Evolutionary conservation across 768 basidiomycete species (phyloP).

Genomic region (Phaeotremella skinneri): DNA sequence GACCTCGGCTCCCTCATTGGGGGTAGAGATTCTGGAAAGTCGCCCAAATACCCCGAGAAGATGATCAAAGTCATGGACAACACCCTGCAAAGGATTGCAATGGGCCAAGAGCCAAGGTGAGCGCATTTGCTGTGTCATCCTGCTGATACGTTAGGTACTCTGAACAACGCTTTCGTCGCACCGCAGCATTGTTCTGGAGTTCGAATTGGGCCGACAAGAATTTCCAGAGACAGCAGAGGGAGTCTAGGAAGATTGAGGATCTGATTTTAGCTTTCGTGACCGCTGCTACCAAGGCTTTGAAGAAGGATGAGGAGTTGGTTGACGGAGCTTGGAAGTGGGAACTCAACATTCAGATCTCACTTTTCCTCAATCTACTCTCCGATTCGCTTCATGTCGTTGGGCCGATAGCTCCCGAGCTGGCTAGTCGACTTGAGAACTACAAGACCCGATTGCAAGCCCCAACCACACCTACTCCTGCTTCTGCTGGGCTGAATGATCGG

Average conservation of each 20-base stretch:
- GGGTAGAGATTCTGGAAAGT: slow-evolving; percentile 55
- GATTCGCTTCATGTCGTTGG: slow-evolving; percentile 71
- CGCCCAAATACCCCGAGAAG: slow-evolving; percentile 91
- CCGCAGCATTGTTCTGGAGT: slow-evolving; percentile 82
- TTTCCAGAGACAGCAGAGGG: slow-evolving; percentile 87
- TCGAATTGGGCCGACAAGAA: slow-evolving; percentile 79
- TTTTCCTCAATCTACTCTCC: slow-evolving; percentile 79
- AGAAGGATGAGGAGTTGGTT: slow-evolving; percentile 79
- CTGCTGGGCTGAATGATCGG: slow-evolving; percentile 21
- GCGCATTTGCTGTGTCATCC: slow-evolving; percentile 50
- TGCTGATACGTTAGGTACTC: slow-evolving; percentile 63
- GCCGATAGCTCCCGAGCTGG: slow-evolving; percentile 79
- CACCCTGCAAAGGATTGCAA: slow-evolving; percentile 84
- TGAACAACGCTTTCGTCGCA: slow-evolving; percentile 82
- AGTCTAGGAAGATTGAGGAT: slow-evolving; percentile 95
- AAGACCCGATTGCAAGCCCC: slow-evolving; percentile 63
- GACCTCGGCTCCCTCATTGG: slow-evolving; percentile 32
- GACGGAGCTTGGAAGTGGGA: slow-evolving; percentile 91
- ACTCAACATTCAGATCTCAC: slow-evolving; percentile 84
- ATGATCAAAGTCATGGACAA: slow-evolving; percentile 84
- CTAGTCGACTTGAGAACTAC: slow-evolving; percentile 77
- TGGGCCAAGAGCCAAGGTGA: slow-evolving; percentile 86
- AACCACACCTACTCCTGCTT: slow-evolving; percentile 59
- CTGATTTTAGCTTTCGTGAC: slow-evolving; percentile 95
- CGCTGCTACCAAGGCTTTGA: slow-evolving; percentile 77